phyloP scores from a whole-genome alignment of 441 rosid genomes.

The Erodium chrysanthum region DNA sequence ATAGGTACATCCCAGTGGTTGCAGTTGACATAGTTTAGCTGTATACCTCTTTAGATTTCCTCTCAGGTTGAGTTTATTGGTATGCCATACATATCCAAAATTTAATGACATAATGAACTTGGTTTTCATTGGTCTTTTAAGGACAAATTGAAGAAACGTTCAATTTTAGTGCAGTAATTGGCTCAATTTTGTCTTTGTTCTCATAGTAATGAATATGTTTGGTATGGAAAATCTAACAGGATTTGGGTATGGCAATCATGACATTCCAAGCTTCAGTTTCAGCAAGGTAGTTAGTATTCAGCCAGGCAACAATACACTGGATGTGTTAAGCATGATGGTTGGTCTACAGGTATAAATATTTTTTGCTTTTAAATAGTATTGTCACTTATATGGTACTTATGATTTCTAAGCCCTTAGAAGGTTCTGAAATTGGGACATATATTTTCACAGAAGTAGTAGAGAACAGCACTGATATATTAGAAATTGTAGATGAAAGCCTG shows the following conservation, averaged over 20 bases:
- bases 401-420: too few relatives aligned
- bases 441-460: too few relatives aligned
- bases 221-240: constrained; percentile 25
- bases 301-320: constrained; percentile 20
- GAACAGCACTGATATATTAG: background rate
- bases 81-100: background rate
- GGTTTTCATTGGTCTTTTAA: too few relatives aligned
- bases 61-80: background rate
- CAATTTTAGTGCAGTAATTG: too few relatives aligned
- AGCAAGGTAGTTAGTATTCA: constrained; percentile 10
- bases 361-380: background rate
- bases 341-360: constrained; percentile 16
- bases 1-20: constrained; percentile 28
- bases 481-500: background rate
- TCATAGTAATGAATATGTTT: too few relatives aligned
- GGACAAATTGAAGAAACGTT: too few relatives aligned
- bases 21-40: background rate
- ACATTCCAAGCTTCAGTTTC: constrained; percentile 13
- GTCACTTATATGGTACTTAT: background rate
- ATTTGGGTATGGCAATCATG: constrained; percentile 37
- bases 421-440: too few relatives aligned
- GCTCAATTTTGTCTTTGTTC: too few relatives aligned
- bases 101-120: too few relatives aligned
- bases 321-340: constrained; percentile 17
- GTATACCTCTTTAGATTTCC: background rate